Evolutionary conservation across 2,329 filamentous ascomycete genomes (phyloP).

Genomic region (Curvularia sp.): DNA sequence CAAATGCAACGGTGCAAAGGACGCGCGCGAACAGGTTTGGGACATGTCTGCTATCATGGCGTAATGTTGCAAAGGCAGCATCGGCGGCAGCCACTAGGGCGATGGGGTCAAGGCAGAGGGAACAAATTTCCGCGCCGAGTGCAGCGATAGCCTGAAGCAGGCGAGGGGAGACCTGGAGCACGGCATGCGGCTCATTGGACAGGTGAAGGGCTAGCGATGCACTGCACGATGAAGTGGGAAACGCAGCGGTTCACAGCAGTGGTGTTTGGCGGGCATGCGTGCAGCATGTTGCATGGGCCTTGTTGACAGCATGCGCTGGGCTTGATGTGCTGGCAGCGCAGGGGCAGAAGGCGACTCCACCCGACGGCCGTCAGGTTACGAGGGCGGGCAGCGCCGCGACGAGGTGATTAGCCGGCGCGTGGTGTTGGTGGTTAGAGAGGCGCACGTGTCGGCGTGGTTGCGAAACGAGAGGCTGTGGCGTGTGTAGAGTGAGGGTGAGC

Average conservation of each 20-base stretch:
- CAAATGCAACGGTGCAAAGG: conserved; percentile 4
- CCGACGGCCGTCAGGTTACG: conserved; percentile 32
- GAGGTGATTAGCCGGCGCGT: conserved; percentile 27
- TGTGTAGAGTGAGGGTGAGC: too few relatives aligned
- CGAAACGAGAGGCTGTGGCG: not conserved
- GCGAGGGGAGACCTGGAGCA: conserved; percentile 14
- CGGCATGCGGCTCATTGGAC: conserved; percentile 32
- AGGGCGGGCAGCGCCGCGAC: conserved; percentile 20
- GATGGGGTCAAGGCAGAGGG: conserved; percentile 14
- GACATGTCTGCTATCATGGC: conserved; percentile 13
- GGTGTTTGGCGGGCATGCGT: conserved; percentile 16
- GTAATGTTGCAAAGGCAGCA: conserved; percentile 20
- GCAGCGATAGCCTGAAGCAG: not conserved
- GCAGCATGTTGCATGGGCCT: conserved; percentile 27
- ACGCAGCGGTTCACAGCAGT: conserved; percentile 35
- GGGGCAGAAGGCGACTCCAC: conserved; percentile 25
- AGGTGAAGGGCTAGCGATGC: conserved; percentile 33
- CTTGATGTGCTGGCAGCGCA: conserved; percentile 22
- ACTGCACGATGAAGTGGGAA: conserved; percentile 40
- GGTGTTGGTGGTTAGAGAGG: conserved; percentile 12
- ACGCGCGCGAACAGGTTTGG: not conserved
- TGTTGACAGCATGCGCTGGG: conserved; percentile 41
- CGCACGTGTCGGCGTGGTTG: conserved; percentile 7
- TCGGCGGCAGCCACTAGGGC: conserved; percentile 9
- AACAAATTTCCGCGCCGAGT: conserved; percentile 11